Percentiles rank a stretch among this genome's conserved stretches.
Evolutionary conservation across 768 basidiomycete genomes (phyloP).

Genomic region (Candolleomyces eurysporus): DNA sequence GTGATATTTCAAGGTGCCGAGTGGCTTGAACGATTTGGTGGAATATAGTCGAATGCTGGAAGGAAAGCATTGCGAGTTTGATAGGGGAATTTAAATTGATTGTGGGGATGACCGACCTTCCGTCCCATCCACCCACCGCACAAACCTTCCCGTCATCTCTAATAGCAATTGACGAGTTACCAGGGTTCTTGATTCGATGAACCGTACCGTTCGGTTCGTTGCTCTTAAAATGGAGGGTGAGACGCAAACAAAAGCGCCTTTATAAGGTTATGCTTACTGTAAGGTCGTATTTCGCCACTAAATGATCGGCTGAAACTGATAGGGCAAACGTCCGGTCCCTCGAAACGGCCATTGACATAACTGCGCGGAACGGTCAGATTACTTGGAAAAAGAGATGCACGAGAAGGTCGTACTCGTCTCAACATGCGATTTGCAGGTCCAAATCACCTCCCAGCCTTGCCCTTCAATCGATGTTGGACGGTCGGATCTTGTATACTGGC

Average conservation of each 20-base stretch:
- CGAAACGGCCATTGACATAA: slow-evolving; percentile 85
- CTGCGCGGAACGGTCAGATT: slow-evolving; percentile 32
- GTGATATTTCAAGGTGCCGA: slow-evolving; percentile 85
- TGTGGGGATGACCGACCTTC: slow-evolving; percentile 52
- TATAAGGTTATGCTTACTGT: slow-evolving; percentile 32
- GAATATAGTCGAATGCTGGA: slow-evolving; percentile 80
- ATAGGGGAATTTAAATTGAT: not conserved
- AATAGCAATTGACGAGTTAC: slow-evolving; percentile 76
- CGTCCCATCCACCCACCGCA: slow-evolving; percentile 94
- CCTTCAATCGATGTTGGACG: slow-evolving; percentile 62
- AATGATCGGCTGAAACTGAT: slow-evolving; percentile 84
- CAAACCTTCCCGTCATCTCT: slow-evolving; percentile 75
- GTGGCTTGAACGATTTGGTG: slow-evolving; percentile 72
- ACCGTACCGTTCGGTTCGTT: slow-evolving; percentile 24
- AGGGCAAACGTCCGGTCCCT: slow-evolving; percentile 57
- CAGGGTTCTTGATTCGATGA: slow-evolving; percentile 71
- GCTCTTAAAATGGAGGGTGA: slow-evolving; percentile 11
- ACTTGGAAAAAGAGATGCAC: not conserved
- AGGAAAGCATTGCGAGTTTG: not conserved
- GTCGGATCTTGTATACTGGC: slow-evolving; percentile 42
- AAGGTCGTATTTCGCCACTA: slow-evolving; percentile 65
- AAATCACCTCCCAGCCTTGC: slow-evolving; percentile 68
- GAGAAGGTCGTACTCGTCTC: slow-evolving; percentile 58
- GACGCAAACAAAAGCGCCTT: not conserved
- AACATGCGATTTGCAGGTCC: slow-evolving; percentile 65